Evolutionary conservation across 2,329 filamentous ascomycete species (phyloP), one percentile per base, ranked within the genome.

Genomic region (Monilinia fructicola): DNA sequence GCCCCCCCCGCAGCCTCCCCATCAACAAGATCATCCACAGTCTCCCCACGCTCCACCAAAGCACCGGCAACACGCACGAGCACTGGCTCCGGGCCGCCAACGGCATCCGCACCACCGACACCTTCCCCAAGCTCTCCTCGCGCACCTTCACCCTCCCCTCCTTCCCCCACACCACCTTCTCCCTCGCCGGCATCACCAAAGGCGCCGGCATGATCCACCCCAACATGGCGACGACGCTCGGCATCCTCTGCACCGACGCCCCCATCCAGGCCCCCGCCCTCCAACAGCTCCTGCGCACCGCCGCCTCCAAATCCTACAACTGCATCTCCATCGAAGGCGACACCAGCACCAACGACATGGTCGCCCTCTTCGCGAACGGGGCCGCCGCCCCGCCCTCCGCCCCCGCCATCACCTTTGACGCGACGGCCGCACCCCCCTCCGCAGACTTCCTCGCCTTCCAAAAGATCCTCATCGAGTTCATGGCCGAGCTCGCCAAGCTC

Each of bases 171-270:
- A 82, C 87, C 60, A 88, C 90, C 77, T 99, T 97, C 80, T 85
- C 86, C 73, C 90, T 99, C 60, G 93, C 92, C 16, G 95, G 95
- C 73, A 96, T 96, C 87, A 96, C 94, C 75, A 99, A 99, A 81
- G 95, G 95, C 67, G 95, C 95, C 6, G 95, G 95, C 75, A 99
- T 99, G 95, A 97, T 99, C 78, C 93, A 97, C 76, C 95, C 95
- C 58, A 98, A 99, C 82, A 97, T 99, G 93, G 95, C 93, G 40
- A 99, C 95, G 0, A 85, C 98, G 44, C 87, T 99, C 46, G 93
- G 92, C 64, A 90, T 98, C 69, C 85, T 98, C 74, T 93, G 92
- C 74, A 99, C 95, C 18, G 95, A 99, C 74, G 94, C 90, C 0
- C 90, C 93, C 40, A 86, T 98, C 74, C 83, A 87, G 0, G 83